Conservation (phyloP, 352 stramenopile species). For the Plasmopara muralis region DNA sequence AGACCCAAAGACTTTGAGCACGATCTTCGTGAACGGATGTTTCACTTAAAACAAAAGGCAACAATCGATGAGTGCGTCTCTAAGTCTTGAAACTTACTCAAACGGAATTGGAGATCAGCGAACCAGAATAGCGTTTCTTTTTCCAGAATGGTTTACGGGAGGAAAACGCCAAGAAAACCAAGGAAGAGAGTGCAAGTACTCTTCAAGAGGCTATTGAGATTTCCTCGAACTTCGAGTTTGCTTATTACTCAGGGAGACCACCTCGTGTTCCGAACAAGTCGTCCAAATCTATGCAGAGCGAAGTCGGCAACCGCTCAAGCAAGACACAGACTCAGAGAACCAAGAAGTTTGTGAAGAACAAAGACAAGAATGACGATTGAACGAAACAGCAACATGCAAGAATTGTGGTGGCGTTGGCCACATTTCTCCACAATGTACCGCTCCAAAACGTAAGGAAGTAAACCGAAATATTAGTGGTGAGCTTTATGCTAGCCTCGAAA, state of each 20-base stretch:
- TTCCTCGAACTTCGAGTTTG: too few species aligned
- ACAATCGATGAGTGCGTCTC: neutral
- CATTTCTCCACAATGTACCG: neutral
- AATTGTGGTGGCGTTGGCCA: neutral
- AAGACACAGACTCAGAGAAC: neutral
- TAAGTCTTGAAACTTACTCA: neutral
- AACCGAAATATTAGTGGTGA: neutral
- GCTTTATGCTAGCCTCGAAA: neutral
- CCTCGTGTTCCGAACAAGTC: neutral
- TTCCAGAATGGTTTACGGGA: neutral
- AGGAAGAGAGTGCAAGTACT: too few species aligned
- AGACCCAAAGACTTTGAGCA: neutral
- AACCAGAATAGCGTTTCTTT: neutral
- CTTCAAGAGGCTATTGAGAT: too few species aligned
- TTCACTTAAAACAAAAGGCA: neutral
- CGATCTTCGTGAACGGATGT: neutral
- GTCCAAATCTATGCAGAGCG: neutral
- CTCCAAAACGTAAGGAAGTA: neutral
- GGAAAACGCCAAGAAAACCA: neutral
- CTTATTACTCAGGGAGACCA: neutral
- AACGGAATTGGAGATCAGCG: neutral
- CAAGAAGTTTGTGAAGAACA: neutral
- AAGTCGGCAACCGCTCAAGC: neutral
- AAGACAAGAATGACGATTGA: neutral
- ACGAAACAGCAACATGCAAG: constrained; percentile 1